A percentile compares a stretch with the other conserved stretches of the same genome.
Evolutionary conservation across 345 rosid genomes (phyloP).

Genomic region (Salix purpurea): DNA sequence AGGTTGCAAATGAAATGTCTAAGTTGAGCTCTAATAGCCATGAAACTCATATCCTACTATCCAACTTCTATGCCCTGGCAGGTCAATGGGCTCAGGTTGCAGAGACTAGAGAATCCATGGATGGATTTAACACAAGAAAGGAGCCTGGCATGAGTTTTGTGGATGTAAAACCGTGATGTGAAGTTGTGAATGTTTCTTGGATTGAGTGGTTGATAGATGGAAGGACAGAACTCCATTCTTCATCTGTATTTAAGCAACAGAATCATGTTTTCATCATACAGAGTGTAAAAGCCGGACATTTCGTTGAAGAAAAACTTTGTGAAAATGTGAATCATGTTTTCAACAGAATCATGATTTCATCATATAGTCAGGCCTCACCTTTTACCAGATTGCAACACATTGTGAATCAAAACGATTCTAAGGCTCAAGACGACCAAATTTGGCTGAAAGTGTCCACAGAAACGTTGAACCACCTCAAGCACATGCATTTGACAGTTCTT

Average conservation of each 20-base stretch:
- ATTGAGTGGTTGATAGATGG: no score
- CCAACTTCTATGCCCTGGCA: slow-evolving; percentile 29
- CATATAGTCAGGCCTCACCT: no score
- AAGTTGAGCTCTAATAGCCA: slow-evolving; percentile 7
- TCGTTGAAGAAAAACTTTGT: no score
- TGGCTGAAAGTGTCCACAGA: not conserved
- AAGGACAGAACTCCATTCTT: no score
- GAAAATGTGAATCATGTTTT: no score
- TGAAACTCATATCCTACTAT: slow-evolving; percentile 17
- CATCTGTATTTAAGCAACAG: no score
- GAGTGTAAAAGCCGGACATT: no score
- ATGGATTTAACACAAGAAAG: slow-evolving; percentile 13
- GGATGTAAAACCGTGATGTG: slow-evolving; percentile 1
- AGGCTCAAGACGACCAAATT: not conserved
- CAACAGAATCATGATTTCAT: no score
- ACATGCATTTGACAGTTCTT: not conserved
- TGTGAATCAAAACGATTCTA: not conserved
- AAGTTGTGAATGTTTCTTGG: no score
- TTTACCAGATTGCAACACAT: no score
- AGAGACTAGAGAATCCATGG: slow-evolving; percentile 16
- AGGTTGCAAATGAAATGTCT: slow-evolving; percentile 16
- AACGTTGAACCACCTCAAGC: no score
- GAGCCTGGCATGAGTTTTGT: slow-evolving; percentile 22
- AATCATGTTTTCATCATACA: no score
- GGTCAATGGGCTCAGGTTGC: slow-evolving; percentile 27